Percentiles rank a stretch among this genome's conserved stretches.
These are phyloP conservation scores for Elongisporangium senticosum DNA, from an alignment of 352 stramenopile genomes.

Conservation along the genomic window DNA sequence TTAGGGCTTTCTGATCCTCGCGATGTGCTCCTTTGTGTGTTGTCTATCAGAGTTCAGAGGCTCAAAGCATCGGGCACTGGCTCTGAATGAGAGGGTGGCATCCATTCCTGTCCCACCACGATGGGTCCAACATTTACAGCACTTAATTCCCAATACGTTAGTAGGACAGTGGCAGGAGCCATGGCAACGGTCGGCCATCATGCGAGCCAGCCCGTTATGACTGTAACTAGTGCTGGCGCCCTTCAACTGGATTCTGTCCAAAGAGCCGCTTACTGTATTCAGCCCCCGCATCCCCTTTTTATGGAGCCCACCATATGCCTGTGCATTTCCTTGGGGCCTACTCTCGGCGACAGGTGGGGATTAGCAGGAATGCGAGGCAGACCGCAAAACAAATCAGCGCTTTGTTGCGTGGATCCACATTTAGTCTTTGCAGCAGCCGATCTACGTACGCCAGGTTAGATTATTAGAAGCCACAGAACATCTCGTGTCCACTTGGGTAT, in stretches of 20 bases:
- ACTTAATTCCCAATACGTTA: neutral
- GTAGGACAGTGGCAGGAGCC: no score
- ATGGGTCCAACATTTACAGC: neutral
- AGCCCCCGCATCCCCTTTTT: neutral
- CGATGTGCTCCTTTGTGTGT: neutral
- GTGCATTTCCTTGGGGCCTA: neutral
- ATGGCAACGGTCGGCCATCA: neutral
- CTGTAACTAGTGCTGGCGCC: no score
- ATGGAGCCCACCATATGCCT: neutral
- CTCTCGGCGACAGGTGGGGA: neutral
- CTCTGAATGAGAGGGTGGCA: neutral
- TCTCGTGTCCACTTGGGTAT: neutral
- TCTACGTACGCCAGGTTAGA: neutral
- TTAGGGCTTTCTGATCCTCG: neutral
- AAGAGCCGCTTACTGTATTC: neutral
- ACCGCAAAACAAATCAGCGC: neutral
- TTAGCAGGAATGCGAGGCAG: neutral
- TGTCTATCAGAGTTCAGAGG: neutral
- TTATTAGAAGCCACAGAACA: neutral
- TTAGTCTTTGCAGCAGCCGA: neutral
- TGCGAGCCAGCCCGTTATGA: no score
- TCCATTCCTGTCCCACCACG: neutral
- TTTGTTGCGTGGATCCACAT: neutral
- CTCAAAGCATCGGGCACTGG: neutral
- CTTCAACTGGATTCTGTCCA: neutral